A percentile compares a stretch with the other conserved stretches of the same genome.
These are phyloP conservation scores for Cercospora citrullina DNA, from an alignment of 2,329 filamentous ascomycete species.

Conservation along the genomic window DNA sequence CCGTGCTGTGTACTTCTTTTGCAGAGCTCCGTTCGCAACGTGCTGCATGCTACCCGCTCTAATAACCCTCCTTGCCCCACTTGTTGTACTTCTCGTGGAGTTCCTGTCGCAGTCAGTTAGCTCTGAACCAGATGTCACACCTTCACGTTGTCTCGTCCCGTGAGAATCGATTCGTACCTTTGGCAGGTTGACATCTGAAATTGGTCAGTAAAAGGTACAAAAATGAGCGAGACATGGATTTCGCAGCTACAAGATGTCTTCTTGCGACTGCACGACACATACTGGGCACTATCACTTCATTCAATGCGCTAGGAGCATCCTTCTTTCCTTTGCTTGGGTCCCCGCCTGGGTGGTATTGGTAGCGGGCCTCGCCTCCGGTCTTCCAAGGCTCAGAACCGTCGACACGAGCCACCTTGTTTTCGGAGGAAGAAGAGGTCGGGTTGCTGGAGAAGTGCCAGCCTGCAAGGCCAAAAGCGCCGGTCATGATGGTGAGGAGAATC, in stretches of 20 bases:
- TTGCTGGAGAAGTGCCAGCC: slow-evolving; percentile 87
- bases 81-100: slow-evolving; percentile 99
- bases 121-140: background rate
- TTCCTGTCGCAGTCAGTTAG: slow-evolving; percentile 54
- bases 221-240: too few relatives aligned
- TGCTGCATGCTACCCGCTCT: slow-evolving; percentile 19
- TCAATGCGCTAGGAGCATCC: slow-evolving; percentile 92
- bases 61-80: slow-evolving; percentile 97
- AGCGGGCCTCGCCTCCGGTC: slow-evolving; percentile 62
- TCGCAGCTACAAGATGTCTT: too few relatives aligned
- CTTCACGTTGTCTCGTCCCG: background rate
- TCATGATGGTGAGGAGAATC: slow-evolving; percentile 92
- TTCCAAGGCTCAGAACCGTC: slow-evolving; percentile 90
- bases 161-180: slow-evolving; percentile 60
- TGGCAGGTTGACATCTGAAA: slow-evolving; percentile 70
- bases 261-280: background rate
- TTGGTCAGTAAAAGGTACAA: background rate
- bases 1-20: slow-evolving; percentile 7
- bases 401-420: slow-evolving; percentile 72
- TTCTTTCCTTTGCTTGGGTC: slow-evolving; percentile 72
- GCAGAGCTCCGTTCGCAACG: background rate
- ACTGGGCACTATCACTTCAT: slow-evolving; percentile 90
- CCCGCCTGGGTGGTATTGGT: slow-evolving; percentile 73
- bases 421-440: slow-evolving; percentile 81
- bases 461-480: slow-evolving; percentile 79